These are phyloP conservation scores for Cymbidium sinense DNA, from an alignment of 106 monocot genomes.

Conservation along the genomic window DNA sequence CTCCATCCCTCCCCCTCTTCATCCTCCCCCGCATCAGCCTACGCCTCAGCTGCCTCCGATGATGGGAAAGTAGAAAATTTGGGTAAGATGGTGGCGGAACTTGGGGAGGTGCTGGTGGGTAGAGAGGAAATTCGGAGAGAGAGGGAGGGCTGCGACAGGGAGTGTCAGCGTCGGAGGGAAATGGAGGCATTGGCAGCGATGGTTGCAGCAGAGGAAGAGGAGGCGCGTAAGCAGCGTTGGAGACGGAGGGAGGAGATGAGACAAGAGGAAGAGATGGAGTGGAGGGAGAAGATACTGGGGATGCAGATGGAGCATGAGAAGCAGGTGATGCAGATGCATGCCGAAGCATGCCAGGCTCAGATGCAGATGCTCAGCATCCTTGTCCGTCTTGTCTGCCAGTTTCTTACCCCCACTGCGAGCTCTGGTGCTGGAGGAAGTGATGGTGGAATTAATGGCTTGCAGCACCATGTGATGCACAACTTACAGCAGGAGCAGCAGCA, in stretches of 20 bases:
- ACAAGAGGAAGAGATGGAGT: conserved; percentile 58
- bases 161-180: background rate
- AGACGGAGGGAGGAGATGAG: conserved; percentile 41
- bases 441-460: conserved; percentile 10
- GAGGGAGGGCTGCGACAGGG: background rate
- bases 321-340: conserved; percentile 53
- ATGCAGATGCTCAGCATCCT: conserved; percentile 29
- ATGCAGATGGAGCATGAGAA: conserved; percentile 69
- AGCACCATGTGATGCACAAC: conserved; percentile 9
- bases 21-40: background rate
- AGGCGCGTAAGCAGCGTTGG: conserved; percentile 19
- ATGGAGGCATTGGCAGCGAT: conserved; percentile 7
- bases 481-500: conserved; percentile 22
- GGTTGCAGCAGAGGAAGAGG: background rate
- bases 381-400: conserved; percentile 30
- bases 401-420: conserved; percentile 14
- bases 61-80: background rate
- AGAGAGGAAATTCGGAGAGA: background rate
- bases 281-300: conserved; percentile 42
- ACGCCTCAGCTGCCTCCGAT: background rate
- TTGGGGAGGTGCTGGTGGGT: background rate
- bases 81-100: conserved; percentile 1
- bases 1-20: conserved; percentile 1
- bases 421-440: conserved; percentile 6
- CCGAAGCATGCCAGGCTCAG: conserved; percentile 44